Base-by-base conservation (phyloP, 225 moss, liverwort and hornwort genomes). In the Sphagnum tenellum region DNA sequence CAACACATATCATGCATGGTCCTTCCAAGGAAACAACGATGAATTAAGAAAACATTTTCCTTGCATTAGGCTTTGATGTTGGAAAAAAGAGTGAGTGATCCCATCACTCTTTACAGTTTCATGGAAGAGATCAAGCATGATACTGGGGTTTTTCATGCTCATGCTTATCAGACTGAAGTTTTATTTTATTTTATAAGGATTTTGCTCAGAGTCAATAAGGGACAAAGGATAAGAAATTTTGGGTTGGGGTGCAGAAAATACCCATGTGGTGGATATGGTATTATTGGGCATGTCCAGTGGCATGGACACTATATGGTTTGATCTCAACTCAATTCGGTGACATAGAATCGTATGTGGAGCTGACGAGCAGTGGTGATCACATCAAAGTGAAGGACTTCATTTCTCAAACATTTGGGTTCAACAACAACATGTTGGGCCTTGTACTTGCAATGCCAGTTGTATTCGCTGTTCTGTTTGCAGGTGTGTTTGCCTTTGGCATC, bases 191-290 rank as follows among this genome's bases (percentile, higher is more conserved):
- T 29, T 29, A 29, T 29, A 29, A 1, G 29, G 29, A 29, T 29
- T 29, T 29, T 29, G 29, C 29, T 29, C 29, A 29, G 29, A 29
- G 29, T 29, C 0, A 29, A 29, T 29, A 1, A 29, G 29, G 29
- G 29, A 29, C 29, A 29, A 29, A 29, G 29, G 29, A 29, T 29
- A 29, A 29, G 29, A 29, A 29, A 29, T 29, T 1, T 29, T 29
- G 29, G 29, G 29, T 29, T 29, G 29, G 29, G 29, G 29, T 29
- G 29, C 29, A 29, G 29, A 73, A 71, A 5, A 74, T 81, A 48
- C 77, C 81, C 46, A 70, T 70, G 4, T 81, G 81, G 81, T 81
- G 81, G 77, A 63, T 81, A 3, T 81, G 81, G 81, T 81, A 66
- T 50, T 77, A 77, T 57, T 69, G 64, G 71, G 62, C 74, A 3